phyloP scores from a whole-genome alignment of 345 rosid species.

The Citrus hindsii region DNA sequence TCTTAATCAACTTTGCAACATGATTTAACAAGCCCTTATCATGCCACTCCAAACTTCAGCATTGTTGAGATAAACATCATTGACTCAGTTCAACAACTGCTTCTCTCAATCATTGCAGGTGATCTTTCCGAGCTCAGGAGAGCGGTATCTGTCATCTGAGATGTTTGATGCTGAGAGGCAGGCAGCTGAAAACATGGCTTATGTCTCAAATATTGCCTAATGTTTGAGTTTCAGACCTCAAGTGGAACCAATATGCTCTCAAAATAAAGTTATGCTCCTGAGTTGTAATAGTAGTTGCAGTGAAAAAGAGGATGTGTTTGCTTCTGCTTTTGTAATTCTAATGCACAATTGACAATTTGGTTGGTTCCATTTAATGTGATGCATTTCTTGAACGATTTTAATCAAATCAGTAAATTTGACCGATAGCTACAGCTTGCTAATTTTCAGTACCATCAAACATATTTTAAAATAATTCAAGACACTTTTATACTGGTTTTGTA shows the following conservation, averaged over 20 bases:
- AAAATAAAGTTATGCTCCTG: background rate
- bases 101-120: too few species aligned
- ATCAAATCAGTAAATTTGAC: too few species aligned
- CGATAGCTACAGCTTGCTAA: too few species aligned
- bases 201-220: background rate
- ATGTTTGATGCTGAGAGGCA: background rate
- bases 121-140: too few species aligned
- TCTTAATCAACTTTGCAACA: too few species aligned
- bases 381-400: background rate
- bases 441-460: too few species aligned
- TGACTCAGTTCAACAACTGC: too few species aligned
- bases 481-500: too few species aligned
- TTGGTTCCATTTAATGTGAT: background rate
- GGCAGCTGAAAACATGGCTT: background rate
- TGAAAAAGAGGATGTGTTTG: background rate
- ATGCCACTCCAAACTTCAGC: too few species aligned
- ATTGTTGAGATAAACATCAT: too few species aligned
- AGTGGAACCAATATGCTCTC: background rate
- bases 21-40: too few species aligned
- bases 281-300: background rate
- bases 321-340: background rate
- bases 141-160: background rate
- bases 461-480: too few species aligned
- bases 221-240: background rate
- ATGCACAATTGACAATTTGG: background rate